Percentiles rank a stretch among this genome's conserved stretches.
Evolutionary conservation across 345 rosid genomes (phyloP).

Genomic region (Raphanus raphanistrum): DNA sequence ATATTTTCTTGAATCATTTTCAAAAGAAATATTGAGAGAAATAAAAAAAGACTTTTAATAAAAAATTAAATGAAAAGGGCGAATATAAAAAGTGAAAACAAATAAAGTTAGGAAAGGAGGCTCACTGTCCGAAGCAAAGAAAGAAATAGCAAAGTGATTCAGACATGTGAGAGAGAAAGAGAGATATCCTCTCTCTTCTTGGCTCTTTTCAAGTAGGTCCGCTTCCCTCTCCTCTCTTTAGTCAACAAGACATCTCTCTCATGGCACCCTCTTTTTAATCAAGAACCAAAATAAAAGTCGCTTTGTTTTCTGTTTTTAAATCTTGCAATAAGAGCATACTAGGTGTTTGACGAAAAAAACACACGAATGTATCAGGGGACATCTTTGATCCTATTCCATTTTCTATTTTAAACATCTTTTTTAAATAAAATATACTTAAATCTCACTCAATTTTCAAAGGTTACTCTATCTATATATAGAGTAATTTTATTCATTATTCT

Average conservation of each 20-base stretch:
- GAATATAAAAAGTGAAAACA: slow-evolving; percentile 24
- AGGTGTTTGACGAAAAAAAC: too few relatives aligned
- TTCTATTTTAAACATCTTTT: too few relatives aligned
- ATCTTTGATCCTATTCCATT: too few relatives aligned
- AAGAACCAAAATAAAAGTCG: too few relatives aligned
- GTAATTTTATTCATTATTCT: too few relatives aligned
- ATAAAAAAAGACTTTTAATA: not conserved
- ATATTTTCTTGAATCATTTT: not conserved
- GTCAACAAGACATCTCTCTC: not conserved
- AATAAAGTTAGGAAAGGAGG: slow-evolving; percentile 38
- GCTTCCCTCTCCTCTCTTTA: slow-evolving; percentile 16
- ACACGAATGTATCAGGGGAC: too few relatives aligned
- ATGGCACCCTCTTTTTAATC: too few relatives aligned
- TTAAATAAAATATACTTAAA: too few relatives aligned
- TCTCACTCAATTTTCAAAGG: too few relatives aligned
- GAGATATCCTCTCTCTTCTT: not conserved
- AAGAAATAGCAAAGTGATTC: slow-evolving; percentile 42
- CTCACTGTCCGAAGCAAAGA: slow-evolving; percentile 44
- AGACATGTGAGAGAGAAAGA: slow-evolving; percentile 39
- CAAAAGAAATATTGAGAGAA: not conserved
- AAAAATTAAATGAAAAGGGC: not conserved
- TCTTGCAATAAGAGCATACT: too few relatives aligned
- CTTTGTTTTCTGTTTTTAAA: too few relatives aligned
- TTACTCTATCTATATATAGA: too few relatives aligned
- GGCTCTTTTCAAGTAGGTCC: slow-evolving; percentile 8